Percentiles rank a stretch among this genome's conserved stretches.
These are phyloP conservation scores for Thozetella sp. DNA, from an alignment of 495 filamentous ascomycete species.

Conservation along the genomic window DNA sequence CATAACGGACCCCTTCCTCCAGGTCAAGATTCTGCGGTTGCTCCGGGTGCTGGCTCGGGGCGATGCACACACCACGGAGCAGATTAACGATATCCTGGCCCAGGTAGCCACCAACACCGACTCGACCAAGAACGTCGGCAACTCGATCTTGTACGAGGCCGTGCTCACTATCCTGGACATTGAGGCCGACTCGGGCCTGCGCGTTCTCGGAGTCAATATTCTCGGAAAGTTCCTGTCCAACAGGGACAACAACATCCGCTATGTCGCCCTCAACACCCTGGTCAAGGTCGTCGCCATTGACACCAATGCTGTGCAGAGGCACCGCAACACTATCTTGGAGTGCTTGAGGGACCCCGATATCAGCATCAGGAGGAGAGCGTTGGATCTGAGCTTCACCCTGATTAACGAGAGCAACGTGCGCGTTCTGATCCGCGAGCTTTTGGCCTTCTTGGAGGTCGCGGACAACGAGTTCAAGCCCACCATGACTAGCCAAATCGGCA, in stretches of 20 bases:
- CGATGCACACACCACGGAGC: constrained; percentile 86
- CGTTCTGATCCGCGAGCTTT: constrained; percentile 85
- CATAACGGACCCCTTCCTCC: constrained; percentile 97
- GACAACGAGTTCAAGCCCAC: constrained; percentile 98
- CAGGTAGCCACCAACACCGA: constrained; percentile 99
- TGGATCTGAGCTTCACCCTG: constrained; percentile 95
- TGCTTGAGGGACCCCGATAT: constrained; percentile 98
- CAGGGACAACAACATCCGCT: constrained; percentile 98
- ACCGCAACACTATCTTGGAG: constrained; percentile 96
- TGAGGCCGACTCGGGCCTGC: constrained; percentile 90
- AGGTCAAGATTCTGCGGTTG: constrained; percentile 90
- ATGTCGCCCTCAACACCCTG: constrained; percentile 94
- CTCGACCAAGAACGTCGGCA: constrained; percentile 97
- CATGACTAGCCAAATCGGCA: constrained; percentile 96
- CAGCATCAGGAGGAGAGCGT: constrained; percentile 89
- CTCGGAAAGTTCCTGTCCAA: constrained; percentile 97
- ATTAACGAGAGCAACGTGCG: constrained; percentile 97
- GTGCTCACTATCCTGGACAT: constrained; percentile 98
- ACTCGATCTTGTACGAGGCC: constrained; percentile 96
- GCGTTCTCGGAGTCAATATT: constrained; percentile 96
- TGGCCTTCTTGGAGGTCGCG: constrained; percentile 94
- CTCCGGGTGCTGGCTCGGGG: constrained; percentile 85
- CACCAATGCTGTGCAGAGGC: constrained; percentile 94
- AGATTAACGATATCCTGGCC: constrained; percentile 97
- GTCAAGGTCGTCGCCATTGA: constrained; percentile 99